phyloP scores from a whole-genome alignment of 1,284 basidiomycete genomes.

The Phellopilus nigrolimitatus region DNA sequence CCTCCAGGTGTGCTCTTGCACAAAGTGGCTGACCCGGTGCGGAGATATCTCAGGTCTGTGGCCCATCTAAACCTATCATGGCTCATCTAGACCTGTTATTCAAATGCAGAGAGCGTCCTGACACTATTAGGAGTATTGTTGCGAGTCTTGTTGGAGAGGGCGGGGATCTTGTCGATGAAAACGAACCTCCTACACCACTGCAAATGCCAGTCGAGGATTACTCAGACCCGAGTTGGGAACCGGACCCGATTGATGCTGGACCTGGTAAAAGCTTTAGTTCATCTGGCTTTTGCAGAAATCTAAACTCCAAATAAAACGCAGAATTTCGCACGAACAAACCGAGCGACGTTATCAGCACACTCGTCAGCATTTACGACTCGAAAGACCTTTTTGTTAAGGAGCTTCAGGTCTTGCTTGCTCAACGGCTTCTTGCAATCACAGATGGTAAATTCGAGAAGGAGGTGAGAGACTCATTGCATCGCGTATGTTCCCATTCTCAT shows the following conservation, averaged over 20 bases:
- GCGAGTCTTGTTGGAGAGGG: conserved; percentile 83
- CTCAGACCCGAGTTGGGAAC: conserved; percentile 85
- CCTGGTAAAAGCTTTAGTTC: conserved; percentile 47
- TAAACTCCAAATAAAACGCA: conserved; percentile 29
- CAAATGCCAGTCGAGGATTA: conserved; percentile 81
- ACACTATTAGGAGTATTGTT: conserved; percentile 93
- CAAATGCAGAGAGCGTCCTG: conserved; percentile 64
- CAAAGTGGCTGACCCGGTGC: conserved; percentile 87
- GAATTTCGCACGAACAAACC: conserved; percentile 87
- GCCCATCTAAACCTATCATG: not conserved
- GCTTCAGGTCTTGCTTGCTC: conserved; percentile 83
- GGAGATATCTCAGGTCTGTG: conserved; percentile 73
- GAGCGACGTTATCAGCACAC: conserved; percentile 87
- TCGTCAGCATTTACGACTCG: conserved; percentile 94
- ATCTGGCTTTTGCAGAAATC: not conserved
- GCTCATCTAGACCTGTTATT: conserved; percentile 7
- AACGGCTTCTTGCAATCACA: conserved; percentile 71
- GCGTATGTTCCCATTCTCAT: not conserved
- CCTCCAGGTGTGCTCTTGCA: conserved; percentile 88
- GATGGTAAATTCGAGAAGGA: conserved; percentile 82
- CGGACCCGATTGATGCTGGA: conserved; percentile 91
- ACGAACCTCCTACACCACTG: conserved; percentile 69
- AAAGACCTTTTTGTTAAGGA: conserved; percentile 93
- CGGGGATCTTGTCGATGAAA: conserved; percentile 78
- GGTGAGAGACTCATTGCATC: conserved; percentile 41